Evolutionary conservation across 2,329 filamentous ascomycete genomes (phyloP).

Genomic region (Colletotrichum sp.): DNA sequence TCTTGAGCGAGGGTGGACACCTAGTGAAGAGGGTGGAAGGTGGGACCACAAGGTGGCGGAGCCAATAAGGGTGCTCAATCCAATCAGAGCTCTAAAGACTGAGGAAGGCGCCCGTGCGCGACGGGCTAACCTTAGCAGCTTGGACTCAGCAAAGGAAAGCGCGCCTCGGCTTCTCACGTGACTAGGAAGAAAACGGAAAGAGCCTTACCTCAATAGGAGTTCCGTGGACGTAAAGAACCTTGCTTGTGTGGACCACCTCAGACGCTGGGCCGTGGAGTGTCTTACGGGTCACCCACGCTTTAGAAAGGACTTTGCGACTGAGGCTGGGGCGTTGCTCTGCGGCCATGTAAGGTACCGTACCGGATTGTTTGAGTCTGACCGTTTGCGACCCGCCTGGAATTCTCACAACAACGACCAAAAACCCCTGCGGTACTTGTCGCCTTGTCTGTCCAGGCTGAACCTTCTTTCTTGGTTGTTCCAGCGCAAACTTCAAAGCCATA

Average conservation of each 20-base stretch:
- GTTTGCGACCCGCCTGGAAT: neutral
- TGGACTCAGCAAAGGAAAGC: neutral
- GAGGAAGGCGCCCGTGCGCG: neutral
- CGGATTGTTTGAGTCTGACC: neutral
- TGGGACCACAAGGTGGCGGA: conserved; percentile 6
- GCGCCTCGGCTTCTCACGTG: neutral
- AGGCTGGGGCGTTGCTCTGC: neutral
- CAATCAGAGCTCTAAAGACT: conserved; percentile 14
- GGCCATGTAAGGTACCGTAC: neutral
- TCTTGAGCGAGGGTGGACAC: conserved; percentile 2
- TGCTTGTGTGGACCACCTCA: neutral
- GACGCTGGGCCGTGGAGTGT: neutral
- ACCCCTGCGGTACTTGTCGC: neutral
- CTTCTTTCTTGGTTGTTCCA: neutral
- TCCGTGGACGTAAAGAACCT: neutral
- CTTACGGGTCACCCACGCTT: neutral
- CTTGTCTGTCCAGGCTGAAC: neutral
- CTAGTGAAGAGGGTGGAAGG: neutral
- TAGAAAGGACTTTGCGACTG: neutral
- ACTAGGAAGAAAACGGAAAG: neutral
- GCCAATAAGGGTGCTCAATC: conserved; percentile 14
- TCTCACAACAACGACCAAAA: neutral
- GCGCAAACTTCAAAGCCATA: neutral
- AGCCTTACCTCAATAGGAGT: neutral
- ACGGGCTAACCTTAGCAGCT: neutral